A percentile compares a stretch with the other conserved stretches of the same genome.
These are phyloP conservation scores for Chalciporus chontae DNA, from an alignment of 768 basidiomycete genomes.

Conservation along the genomic window DNA sequence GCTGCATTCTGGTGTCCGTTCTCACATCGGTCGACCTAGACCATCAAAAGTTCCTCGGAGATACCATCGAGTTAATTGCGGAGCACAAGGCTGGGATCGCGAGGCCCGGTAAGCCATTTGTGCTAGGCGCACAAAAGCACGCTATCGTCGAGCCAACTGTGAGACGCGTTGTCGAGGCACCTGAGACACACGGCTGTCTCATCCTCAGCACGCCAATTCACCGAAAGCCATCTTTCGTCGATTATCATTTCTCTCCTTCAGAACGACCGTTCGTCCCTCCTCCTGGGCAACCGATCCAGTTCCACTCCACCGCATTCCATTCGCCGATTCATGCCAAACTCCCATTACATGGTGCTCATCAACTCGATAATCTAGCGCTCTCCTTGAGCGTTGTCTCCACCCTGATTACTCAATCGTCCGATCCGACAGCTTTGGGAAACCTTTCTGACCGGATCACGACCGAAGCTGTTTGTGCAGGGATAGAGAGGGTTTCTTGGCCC, in stretches of 20 bases:
- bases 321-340: slow-evolving; percentile 48
- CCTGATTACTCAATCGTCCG: slow-evolving; percentile 43
- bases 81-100: slow-evolving; percentile 83
- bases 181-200: slow-evolving; percentile 39
- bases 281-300: slow-evolving; percentile 40
- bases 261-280: slow-evolving; percentile 31
- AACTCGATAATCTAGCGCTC: slow-evolving; percentile 77
- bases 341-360: slow-evolving; percentile 77
- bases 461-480: slow-evolving; percentile 51
- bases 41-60: slow-evolving; percentile 87
- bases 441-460: slow-evolving; percentile 39
- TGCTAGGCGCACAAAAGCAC: slow-evolving; percentile 64
- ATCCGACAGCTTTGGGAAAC: slow-evolving; percentile 14
- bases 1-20: slow-evolving; percentile 68
- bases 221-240: slow-evolving; percentile 32
- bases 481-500: slow-evolving; percentile 65
- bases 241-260: slow-evolving; percentile 33
- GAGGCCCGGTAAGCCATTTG: slow-evolving; percentile 53
- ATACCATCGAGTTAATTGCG: slow-evolving; percentile 70
- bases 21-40: slow-evolving; percentile 89
- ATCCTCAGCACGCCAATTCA: slow-evolving; percentile 34
- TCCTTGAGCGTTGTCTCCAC: slow-evolving; percentile 61
- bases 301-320: slow-evolving; percentile 42
- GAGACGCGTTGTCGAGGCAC: slow-evolving; percentile 37
- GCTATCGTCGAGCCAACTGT: slow-evolving; percentile 45